Evolutionary conservation across 352 stramenopile genomes (phyloP).

Genomic region (Globisporangium nodosum): DNA sequence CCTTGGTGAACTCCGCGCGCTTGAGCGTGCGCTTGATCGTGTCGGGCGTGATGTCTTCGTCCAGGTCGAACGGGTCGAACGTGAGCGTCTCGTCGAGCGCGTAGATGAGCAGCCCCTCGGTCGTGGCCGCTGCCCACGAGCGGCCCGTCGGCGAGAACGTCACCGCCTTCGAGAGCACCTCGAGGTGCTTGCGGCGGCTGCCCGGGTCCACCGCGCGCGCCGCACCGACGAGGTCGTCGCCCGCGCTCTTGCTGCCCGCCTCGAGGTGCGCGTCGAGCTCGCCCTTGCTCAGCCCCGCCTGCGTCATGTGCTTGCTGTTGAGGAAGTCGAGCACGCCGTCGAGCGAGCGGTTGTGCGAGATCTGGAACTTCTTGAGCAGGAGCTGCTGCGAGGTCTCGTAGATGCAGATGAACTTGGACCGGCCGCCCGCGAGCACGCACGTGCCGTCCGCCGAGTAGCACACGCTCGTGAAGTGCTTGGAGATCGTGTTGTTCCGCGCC

Average conservation of each 20-base stretch:
- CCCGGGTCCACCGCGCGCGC: slow-evolving; percentile 92
- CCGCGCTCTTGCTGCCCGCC: slow-evolving; percentile 15
- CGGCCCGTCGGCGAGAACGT: slow-evolving; percentile 96
- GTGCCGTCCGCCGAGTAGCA: slow-evolving; percentile 98
- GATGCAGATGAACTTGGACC: slow-evolving; percentile 99
- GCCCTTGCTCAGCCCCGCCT: slow-evolving; percentile 56
- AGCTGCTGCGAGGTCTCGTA: slow-evolving; percentile 95
- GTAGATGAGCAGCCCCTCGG: slow-evolving; percentile 97
- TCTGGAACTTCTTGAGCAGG: slow-evolving; percentile 99
- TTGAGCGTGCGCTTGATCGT: slow-evolving; percentile 85
- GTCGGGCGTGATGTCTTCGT: slow-evolving; percentile 96
- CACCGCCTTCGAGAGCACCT: slow-evolving; percentile 90
- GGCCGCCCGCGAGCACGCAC: slow-evolving; percentile 95
- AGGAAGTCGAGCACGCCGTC: slow-evolving; percentile 97
- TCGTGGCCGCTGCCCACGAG: slow-evolving; percentile 96
- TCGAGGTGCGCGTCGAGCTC: slow-evolving; percentile 71
- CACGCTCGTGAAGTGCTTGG: slow-evolving; percentile 98
- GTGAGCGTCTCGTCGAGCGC: slow-evolving; percentile 94
- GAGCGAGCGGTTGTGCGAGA: slow-evolving; percentile 96
- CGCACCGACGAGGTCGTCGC: slow-evolving; percentile 64
- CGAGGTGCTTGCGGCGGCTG: slow-evolving; percentile 77
- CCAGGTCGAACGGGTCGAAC: slow-evolving; percentile 98
- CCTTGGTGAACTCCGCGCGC: slow-evolving; percentile 88
- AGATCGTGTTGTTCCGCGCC: slow-evolving; percentile 87
- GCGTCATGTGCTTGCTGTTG: slow-evolving; percentile 86